These are phyloP conservation scores for Cladosporium phlei DNA, from an alignment of 2,329 filamentous ascomycete species.

Conservation along the genomic window DNA sequence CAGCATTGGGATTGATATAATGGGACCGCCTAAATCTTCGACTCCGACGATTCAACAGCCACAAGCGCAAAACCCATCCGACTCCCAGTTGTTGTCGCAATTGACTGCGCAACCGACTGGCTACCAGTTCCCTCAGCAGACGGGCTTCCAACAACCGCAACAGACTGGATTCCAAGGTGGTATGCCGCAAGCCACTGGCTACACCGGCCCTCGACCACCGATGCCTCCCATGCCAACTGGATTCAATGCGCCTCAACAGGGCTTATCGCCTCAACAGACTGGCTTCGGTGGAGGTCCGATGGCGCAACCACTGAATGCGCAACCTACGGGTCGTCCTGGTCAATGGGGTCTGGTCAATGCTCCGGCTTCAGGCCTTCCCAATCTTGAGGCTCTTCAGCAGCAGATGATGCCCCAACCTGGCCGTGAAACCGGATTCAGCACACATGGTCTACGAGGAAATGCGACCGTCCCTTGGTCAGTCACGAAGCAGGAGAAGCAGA, in stretches of 20 bases:
- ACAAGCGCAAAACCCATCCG: conserved; percentile 64
- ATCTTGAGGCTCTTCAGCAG: conserved; percentile 85
- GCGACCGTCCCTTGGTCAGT: conserved; percentile 97
- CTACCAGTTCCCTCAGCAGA: conserved; percentile 52
- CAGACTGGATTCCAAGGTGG: conserved; percentile 47
- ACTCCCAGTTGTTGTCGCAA: conserved; percentile 54
- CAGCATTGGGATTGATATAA: conserved; percentile 68
- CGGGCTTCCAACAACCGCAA: conserved; percentile 51
- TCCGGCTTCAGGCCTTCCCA: conserved; percentile 80
- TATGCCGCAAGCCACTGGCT: conserved; percentile 74
- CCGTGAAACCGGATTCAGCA: conserved; percentile 81
- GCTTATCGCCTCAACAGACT: conserved; percentile 57
- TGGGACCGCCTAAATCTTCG: conserved; percentile 41
- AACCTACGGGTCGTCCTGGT: conserved; percentile 86
- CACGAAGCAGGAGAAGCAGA: conserved; percentile 96
- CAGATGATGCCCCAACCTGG: conserved; percentile 97
- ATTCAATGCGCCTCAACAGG: conserved; percentile 54
- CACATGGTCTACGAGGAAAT: conserved; percentile 82
- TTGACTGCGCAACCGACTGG: conserved; percentile 52
- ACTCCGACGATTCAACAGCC: conserved; percentile 47
- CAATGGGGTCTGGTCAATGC: conserved; percentile 99
- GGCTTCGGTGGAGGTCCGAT: conserved; percentile 58
- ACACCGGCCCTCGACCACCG: conserved; percentile 72
- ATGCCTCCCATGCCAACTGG: conserved; percentile 77
- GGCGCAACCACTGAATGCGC: conserved; percentile 68